phyloP scores from a whole-genome alignment of 176 grass and related monocot species.

The Melocanna baccifera region DNA sequence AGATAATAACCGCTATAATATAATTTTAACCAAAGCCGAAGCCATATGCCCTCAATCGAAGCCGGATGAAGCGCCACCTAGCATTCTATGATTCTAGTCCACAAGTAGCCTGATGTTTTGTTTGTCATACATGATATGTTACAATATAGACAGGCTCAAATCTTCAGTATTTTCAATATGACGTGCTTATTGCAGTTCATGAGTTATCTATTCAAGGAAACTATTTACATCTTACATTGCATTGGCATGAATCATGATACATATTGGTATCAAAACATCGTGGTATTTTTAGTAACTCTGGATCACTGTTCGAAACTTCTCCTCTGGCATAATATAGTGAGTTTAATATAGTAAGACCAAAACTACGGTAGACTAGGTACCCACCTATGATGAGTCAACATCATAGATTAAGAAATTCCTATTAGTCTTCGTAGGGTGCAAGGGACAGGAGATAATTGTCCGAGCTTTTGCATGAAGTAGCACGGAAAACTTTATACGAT shows the following conservation, averaged over 20 bases:
- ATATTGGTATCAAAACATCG: neutral
- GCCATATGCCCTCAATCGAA: too few species aligned
- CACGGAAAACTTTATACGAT: neutral
- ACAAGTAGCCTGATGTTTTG: neutral
- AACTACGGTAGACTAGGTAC: neutral
- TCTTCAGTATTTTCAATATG: neutral
- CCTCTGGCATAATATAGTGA: rapidly evolving
- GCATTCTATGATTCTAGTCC: too few species aligned
- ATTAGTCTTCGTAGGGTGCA: neutral
- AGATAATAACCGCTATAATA: too few species aligned
- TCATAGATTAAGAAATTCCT: neutral
- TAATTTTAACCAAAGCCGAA: too few species aligned
- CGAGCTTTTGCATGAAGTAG: neutral
- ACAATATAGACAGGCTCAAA: neutral
- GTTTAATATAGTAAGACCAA: neutral
- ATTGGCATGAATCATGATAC: neutral
- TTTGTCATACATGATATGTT: neutral
- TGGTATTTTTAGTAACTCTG: neutral
- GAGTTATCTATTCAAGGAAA: neutral
- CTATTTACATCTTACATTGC: neutral
- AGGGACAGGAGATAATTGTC: neutral
- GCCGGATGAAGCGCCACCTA: too few species aligned
- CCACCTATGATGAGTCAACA: neutral
- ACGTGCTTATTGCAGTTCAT: neutral
- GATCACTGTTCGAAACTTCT: neutral